phyloP scores from a whole-genome alignment of 2,329 filamentous ascomycete genomes.

The Cadophora sp. region DNA sequence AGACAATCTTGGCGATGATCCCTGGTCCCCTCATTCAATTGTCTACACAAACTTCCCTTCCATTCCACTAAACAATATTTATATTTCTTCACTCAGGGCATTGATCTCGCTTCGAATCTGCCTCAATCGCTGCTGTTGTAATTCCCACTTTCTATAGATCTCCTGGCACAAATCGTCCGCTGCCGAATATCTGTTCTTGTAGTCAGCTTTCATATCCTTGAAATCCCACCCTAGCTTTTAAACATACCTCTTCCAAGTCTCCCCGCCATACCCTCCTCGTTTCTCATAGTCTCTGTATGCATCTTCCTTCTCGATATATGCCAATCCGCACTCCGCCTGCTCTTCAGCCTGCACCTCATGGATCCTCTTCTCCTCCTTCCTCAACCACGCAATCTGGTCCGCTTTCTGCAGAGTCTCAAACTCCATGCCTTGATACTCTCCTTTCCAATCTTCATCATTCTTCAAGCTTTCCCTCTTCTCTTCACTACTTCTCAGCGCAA shows the following conservation, averaged over 20 bases:
- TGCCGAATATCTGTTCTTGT: constrained; percentile 22
- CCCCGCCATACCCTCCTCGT: constrained; percentile 28
- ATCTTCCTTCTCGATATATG: constrained; percentile 33
- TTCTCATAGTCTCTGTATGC: constrained; percentile 33
- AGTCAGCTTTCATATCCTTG: no score
- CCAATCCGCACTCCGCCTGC: constrained; percentile 29
- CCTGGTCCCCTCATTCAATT: background rate
- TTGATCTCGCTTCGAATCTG: constrained; percentile 24
- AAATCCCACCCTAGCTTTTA: no score
- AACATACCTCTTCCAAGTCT: constrained; percentile 30
- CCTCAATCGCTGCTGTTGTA: constrained; percentile 14
- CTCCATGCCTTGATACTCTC: constrained; percentile 26
- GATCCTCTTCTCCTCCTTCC: constrained; percentile 46
- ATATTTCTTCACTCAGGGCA: constrained; percentile 17
- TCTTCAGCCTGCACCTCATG: constrained; percentile 41
- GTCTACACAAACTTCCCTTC: background rate
- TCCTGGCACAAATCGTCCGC: constrained; percentile 29
- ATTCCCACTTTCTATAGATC: constrained; percentile 24
- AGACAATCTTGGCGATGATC: background rate
- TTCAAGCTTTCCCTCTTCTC: constrained; percentile 36
- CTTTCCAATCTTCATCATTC: constrained; percentile 42
- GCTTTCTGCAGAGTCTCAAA: constrained; percentile 22
- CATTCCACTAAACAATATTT: background rate
- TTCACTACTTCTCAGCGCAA: constrained; percentile 16
- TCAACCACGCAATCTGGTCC: constrained; percentile 32